A percentile compares a stretch with the other conserved stretches of the same genome.
Conservation (phyloP, 352 stramenopile species). For the Pythium folliculosum region DNA sequence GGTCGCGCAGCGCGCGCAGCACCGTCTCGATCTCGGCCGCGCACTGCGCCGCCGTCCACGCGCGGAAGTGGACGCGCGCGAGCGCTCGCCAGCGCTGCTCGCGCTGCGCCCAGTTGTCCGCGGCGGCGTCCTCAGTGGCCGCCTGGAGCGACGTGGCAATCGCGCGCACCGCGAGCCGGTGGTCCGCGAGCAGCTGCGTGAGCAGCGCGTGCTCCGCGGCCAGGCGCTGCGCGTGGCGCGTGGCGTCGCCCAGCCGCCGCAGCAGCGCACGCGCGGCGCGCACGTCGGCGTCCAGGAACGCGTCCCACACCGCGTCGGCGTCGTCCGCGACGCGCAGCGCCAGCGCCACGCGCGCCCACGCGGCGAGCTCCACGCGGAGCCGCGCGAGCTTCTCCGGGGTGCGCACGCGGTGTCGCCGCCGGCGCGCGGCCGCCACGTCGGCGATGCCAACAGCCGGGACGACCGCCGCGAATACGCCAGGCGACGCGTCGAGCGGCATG, state of each 20-base stretch:
- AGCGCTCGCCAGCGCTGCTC: conserved; percentile 10
- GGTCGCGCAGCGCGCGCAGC: not conserved
- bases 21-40: not conserved
- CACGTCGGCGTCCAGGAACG: conserved; percentile 7
- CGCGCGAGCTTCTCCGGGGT: conserved; percentile 1
- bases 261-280: not conserved
- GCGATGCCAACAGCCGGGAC: no score
- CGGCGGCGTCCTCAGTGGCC: not conserved
- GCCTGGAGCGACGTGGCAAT: not conserved
- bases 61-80: conserved; percentile 5
- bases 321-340: not conserved
- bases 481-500: no score
- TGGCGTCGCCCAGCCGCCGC: not conserved
- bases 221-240: not conserved
- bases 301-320: conserved; percentile 9
- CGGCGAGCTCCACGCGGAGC: not conserved
- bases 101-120: not conserved
- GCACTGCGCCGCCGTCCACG: not conserved
- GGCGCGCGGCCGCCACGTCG: no score
- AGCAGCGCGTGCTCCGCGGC: not conserved
- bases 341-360: not conserved
- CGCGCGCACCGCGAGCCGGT: not conserved
- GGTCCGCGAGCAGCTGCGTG: not conserved
- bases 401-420: no score
- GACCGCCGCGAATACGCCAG: no score